Conservation (phyloP, 768 basidiomycete genomes). For the Xerocomellus intermedius region DNA sequence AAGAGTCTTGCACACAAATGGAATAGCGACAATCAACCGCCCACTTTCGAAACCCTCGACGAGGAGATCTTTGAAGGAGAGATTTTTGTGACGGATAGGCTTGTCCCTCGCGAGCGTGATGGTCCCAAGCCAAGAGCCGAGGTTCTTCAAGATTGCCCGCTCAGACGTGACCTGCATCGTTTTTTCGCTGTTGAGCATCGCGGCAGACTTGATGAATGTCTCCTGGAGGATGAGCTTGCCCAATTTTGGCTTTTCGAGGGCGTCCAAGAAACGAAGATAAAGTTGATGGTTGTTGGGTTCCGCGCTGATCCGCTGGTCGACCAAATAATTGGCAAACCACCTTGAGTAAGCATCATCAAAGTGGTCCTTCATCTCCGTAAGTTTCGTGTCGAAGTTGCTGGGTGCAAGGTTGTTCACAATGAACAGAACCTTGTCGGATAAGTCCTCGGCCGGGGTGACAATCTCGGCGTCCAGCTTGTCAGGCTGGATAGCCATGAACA, state of each 20-base stretch:
- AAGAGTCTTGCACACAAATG: conserved; percentile 96
- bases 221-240: conserved; percentile 87
- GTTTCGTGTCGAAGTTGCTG: conserved; percentile 86
- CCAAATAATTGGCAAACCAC: conserved; percentile 98
- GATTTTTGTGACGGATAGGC: conserved; percentile 89
- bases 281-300: conserved; percentile 97
- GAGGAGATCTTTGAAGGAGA: conserved; percentile 97
- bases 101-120: conserved; percentile 91
- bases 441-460: conserved; percentile 74
- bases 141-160: conserved; percentile 85
- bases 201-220: conserved; percentile 83
- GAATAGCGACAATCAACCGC: conserved; percentile 89
- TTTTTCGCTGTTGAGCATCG: conserved; percentile 87
- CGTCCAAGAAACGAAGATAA: conserved; percentile 91
- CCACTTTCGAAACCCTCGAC: conserved; percentile 93
- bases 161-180: conserved; percentile 84
- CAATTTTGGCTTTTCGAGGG: conserved; percentile 65
- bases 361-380: conserved; percentile 79
- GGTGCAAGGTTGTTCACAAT: conserved; percentile 98
- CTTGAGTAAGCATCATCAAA: conserved; percentile 82
- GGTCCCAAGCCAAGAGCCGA: conserved; percentile 92
- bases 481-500: conserved; percentile 78
- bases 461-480: conserved; percentile 63
- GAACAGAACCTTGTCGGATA: conserved; percentile 93
- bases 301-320: conserved; percentile 91